Evolutionary conservation across 2,329 filamentous ascomycete species (phyloP).

Genomic region (Botrytis paeoniae): DNA sequence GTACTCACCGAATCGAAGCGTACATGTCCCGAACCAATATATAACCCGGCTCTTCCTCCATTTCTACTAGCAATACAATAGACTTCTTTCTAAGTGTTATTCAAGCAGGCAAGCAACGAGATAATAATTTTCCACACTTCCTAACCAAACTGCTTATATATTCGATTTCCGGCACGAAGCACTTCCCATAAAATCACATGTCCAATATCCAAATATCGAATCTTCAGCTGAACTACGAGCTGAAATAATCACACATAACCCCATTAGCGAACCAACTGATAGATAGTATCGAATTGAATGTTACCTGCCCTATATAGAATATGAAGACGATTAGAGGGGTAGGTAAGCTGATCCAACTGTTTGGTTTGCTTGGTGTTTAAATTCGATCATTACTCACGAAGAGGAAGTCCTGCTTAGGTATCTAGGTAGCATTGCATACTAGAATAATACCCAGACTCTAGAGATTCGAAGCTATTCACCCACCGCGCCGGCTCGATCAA

Average conservation of each 20-base stretch:
- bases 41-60: neutral
- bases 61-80: neutral
- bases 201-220: neutral
- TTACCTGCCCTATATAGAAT: neutral
- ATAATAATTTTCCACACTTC: neutral
- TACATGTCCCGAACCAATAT: neutral
- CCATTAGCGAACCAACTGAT: rapidly evolving
- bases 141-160: neutral
- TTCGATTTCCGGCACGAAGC: neutral
- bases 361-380: too few relatives aligned
- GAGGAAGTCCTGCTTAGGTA: too few relatives aligned
- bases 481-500: too few relatives aligned
- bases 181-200: neutral
- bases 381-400: too few relatives aligned
- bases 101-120: neutral
- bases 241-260: neutral
- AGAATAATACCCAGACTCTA: neutral
- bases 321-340: neutral
- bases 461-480: neutral
- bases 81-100: neutral
- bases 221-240: neutral
- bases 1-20: neutral
- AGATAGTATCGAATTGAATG: rapidly evolving
- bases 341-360: neutral
- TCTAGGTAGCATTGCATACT: neutral